Conservation (phyloP, 495 filamentous ascomycete species). For the Clohesyomyces aquaticus region DNA sequence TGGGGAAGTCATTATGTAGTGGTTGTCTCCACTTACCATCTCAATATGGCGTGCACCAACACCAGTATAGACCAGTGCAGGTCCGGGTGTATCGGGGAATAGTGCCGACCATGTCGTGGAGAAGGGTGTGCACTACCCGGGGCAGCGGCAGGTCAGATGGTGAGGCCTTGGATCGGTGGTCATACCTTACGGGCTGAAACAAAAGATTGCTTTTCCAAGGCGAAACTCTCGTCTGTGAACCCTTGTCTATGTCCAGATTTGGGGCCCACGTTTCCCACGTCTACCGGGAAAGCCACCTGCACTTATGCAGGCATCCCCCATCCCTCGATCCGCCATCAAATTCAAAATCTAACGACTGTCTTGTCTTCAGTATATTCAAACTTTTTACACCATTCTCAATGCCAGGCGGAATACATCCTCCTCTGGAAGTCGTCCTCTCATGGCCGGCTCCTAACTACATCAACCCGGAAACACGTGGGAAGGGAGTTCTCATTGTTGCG, state of each 20-base stretch:
- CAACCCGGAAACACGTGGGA: slow-evolving; percentile 15
- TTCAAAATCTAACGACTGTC: neutral
- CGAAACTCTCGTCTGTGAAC: neutral
- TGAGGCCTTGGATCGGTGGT: neutral
- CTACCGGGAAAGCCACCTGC: neutral
- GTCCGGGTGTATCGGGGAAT: too few species aligned
- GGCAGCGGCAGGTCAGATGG: neutral
- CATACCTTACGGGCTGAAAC: neutral
- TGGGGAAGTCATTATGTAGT: too few species aligned
- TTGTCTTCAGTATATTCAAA: neutral
- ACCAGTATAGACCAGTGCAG: too few species aligned
- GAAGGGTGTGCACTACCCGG: neutral
- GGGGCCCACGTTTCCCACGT: neutral
- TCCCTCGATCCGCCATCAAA: slow-evolving; percentile 4
- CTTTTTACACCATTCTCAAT: slow-evolving; percentile 12
- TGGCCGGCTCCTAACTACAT: slow-evolving; percentile 31
- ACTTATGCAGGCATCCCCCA: slow-evolving; percentile 18
- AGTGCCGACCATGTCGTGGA: too few species aligned
- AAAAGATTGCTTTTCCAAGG: neutral
- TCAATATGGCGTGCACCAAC: too few species aligned
- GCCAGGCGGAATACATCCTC: slow-evolving; percentile 32
- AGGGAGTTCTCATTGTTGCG: slow-evolving; percentile 16
- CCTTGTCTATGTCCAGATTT: neutral
- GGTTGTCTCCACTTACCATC: too few species aligned
- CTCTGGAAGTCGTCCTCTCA: slow-evolving; percentile 25